A percentile compares a stretch with the other conserved stretches of the same genome.
phyloP scores from a whole-genome alignment of 345 rosid genomes.

The Rhodomyrtus tomentosa region DNA sequence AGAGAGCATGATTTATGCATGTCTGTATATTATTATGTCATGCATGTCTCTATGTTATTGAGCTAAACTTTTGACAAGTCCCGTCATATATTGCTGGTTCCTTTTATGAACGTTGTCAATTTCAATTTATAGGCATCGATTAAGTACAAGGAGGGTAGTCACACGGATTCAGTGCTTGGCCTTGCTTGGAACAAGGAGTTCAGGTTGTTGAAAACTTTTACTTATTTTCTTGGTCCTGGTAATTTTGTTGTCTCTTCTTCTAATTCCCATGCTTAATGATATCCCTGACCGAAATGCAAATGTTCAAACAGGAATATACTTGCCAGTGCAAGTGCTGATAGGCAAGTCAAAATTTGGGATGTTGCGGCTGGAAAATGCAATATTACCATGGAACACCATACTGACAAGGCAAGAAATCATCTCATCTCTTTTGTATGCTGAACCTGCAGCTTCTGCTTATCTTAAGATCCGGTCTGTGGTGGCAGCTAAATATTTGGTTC shows the following conservation, averaged over 20 bases:
- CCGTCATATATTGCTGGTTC: background rate
- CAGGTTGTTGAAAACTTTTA: slow-evolving; percentile 35
- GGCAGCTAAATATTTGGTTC: background rate
- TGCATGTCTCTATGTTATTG: background rate
- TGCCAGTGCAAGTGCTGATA: slow-evolving; percentile 90
- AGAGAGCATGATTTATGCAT: background rate
- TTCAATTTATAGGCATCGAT: slow-evolving; percentile 14
- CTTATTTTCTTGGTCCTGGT: background rate
- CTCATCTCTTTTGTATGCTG: background rate
- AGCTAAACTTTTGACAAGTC: background rate
- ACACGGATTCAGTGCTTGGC: slow-evolving; percentile 82
- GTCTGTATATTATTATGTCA: background rate
- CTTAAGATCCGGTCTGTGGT: background rate
- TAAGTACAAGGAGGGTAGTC: slow-evolving; percentile 79
- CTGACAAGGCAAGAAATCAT: slow-evolving; percentile 55
- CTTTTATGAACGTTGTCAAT: background rate
- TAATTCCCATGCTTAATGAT: background rate
- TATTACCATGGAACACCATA: slow-evolving; percentile 77
- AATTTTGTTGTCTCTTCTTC: background rate
- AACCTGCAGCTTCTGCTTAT: background rate
- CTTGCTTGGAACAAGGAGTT: slow-evolving; percentile 96
- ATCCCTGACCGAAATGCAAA: background rate
- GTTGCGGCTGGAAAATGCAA: slow-evolving; percentile 63
- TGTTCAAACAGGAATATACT: slow-evolving; percentile 55
- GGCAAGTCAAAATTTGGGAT: slow-evolving; percentile 83